Evolutionary conservation across 108 stramenopile genomes (phyloP).

Genomic region (Skeletonema menzelii): DNA sequence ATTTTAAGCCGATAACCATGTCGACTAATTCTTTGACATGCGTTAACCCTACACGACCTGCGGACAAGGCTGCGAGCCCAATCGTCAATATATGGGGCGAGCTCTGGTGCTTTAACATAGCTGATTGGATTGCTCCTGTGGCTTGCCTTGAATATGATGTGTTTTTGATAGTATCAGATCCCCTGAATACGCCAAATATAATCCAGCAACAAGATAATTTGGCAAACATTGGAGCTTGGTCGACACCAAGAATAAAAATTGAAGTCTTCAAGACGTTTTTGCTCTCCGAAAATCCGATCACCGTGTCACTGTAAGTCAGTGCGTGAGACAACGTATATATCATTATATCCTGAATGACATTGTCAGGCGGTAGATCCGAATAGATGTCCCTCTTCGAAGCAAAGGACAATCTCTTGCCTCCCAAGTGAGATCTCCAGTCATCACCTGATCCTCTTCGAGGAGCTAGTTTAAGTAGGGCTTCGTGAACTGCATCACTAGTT

Average conservation of each 20-base stretch:
- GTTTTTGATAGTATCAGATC: neutral
- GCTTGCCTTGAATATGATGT: neutral
- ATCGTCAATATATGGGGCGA: neutral
- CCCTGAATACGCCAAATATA: neutral
- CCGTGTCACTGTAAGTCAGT: neutral
- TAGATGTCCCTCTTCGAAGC: too few relatives aligned
- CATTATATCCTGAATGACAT: conserved; percentile 5
- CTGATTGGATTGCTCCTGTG: neutral
- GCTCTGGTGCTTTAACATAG: neutral
- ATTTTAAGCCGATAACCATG: neutral
- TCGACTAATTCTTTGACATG: neutral
- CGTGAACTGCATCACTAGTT: neutral
- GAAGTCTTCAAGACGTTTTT: conserved; percentile 4
- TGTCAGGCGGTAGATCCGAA: neutral
- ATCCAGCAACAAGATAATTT: conserved; percentile 17
- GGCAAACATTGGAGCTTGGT: neutral
- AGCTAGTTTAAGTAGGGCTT: neutral
- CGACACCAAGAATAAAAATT: neutral
- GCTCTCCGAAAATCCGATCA: neutral
- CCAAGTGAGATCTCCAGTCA: too few relatives aligned
- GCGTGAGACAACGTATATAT: conserved; percentile 11
- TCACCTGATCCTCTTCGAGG: neutral
- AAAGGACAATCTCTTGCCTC: too few relatives aligned
- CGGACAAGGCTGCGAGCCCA: conserved; percentile 4
- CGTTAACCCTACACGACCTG: neutral